phyloP scores from a whole-genome alignment of 345 rosid genomes.

The Heritiera fomes region DNA sequence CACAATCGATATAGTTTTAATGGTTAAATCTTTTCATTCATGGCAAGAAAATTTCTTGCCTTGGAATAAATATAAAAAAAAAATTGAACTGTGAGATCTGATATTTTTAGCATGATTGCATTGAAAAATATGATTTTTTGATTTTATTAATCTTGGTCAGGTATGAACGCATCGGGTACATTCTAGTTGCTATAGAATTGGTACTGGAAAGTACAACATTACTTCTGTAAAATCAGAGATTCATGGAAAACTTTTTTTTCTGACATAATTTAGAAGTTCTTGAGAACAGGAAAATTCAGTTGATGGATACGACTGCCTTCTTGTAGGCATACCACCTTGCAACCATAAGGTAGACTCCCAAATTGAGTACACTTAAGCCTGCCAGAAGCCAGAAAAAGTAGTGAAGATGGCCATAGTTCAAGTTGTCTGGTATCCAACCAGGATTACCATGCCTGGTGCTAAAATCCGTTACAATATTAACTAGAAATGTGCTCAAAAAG shows the following conservation, averaged over 20 bases:
- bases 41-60: too few species aligned
- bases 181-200: too few species aligned
- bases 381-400: constrained; percentile 44
- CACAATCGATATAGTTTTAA: too few species aligned
- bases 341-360: constrained; percentile 18
- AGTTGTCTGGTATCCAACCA: constrained; percentile 56
- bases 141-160: too few species aligned
- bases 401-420: constrained; percentile 47
- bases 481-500: constrained; percentile 46
- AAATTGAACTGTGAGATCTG: too few species aligned
- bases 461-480: constrained; percentile 38
- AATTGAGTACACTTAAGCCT: constrained; percentile 22
- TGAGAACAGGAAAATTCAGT: neutral
- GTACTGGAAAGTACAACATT: too few species aligned
- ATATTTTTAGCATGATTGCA: too few species aligned
- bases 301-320: constrained; percentile 11
- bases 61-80: too few species aligned
- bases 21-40: too few species aligned
- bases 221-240: too few species aligned
- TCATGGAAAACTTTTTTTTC: neutral
- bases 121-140: too few species aligned
- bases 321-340: constrained; percentile 18
- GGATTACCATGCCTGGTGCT: constrained; percentile 38
- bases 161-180: too few species aligned
- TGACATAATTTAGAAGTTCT: neutral